Evolutionary conservation across 139 green algal species (phyloP).

Genomic region (Chlamydomonas incerta): DNA sequence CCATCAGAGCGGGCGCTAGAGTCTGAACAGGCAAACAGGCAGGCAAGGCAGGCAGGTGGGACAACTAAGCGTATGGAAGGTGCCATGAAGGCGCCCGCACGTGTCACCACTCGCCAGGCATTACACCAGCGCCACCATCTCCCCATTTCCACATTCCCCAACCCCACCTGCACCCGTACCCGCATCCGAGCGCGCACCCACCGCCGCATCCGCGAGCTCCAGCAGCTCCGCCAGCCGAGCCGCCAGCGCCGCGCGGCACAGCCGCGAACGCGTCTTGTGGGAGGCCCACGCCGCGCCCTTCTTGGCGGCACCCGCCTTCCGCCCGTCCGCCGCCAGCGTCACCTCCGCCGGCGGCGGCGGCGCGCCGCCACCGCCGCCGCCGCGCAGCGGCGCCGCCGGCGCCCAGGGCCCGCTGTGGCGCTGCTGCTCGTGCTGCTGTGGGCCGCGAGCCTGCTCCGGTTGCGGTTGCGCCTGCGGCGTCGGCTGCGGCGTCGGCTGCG

Average conservation of each 20-base stretch:
- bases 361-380: too few species aligned
- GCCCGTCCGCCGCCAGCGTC: slow-evolving; percentile 58
- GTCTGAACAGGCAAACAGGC: too few species aligned
- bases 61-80: neutral
- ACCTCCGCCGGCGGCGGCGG: slow-evolving; percentile 49
- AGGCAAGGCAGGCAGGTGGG: neutral
- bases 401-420: neutral
- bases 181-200: neutral
- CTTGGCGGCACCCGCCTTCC: slow-evolving; percentile 58
- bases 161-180: neutral
- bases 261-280: slow-evolving; percentile 53
- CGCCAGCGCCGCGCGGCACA: slow-evolving; percentile 62
- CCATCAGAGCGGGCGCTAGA: too few species aligned
- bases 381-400: neutral
- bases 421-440: neutral
- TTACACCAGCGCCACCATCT: too few species aligned
- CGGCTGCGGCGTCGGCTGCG: neutral
- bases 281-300: slow-evolving; percentile 25
- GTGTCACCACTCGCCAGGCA: neutral
- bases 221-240: slow-evolving; percentile 18
- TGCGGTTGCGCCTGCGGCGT: neutral
- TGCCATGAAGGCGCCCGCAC: neutral
- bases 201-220: neutral
- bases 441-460: neutral
- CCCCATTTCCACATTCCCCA: neutral